Evolutionary conservation across 2,329 filamentous ascomycete species (phyloP), one percentile per base, ranked within the genome.

Genomic region (Monosporascus sp.): DNA sequence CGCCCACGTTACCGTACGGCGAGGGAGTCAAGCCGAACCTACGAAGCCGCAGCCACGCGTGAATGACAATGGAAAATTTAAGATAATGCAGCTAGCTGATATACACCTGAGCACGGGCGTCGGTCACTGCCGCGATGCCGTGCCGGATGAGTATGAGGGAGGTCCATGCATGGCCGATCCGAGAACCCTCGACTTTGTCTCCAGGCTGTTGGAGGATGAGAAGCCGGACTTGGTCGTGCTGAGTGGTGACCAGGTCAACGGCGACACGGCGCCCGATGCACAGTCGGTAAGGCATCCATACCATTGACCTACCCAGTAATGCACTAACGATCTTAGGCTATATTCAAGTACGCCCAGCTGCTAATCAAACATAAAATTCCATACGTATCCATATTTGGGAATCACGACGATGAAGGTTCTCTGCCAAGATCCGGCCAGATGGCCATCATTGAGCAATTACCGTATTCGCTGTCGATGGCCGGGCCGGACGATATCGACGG

Each of bases 21-120:
- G 89, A 62, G 93, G 94, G 2, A 76, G 79, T 50, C 82, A 83
- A 22, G 74, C 77, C 22, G 82, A 86, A 59, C 70, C 79, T 37
- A 81, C 85, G 64, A 91, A 87, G 68, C 88, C 89, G 1, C 76
- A 84, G 40, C 89, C 87, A 11, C 84, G 89, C 54, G 90, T 99
- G 58, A 82, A 84, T 44, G 91, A 95, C 57, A 91, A 94, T 67
- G 94, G 93, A 31, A 91, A 88, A 63, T 97, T 97, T 77, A 97
- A 97, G 76, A 96, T 99, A 59, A 85, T 99, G 81, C 94, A 99
- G 72, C 78, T 96, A 52, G 88, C 91, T n/a, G 94, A 99, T 73
- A 75, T 97, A 56, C 94, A 99, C 71, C 75, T 99, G 52, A 93
- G 91, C 66, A 99, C 94, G 2, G 94, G 93, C 9, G 79, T 92